Conservation (phyloP, 345 rosid species). For the Camelina sativa region DNA sequence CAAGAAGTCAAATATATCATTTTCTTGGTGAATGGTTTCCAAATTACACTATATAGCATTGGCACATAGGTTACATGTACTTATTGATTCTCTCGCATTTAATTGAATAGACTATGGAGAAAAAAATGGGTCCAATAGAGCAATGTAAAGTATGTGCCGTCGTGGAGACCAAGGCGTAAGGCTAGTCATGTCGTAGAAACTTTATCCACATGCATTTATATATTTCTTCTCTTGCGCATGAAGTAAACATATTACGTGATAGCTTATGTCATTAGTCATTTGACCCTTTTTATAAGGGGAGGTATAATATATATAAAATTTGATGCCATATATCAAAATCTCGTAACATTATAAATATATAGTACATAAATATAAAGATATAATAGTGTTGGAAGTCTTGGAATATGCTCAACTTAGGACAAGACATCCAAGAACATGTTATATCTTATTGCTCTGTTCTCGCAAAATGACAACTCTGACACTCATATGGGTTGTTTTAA, state of each 20-base stretch:
- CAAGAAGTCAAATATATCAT: slow-evolving; percentile 34
- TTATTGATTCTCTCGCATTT: slow-evolving; percentile 14
- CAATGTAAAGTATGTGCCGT: slow-evolving; percentile 20
- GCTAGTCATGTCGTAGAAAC: slow-evolving; percentile 25
- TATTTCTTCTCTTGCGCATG: slow-evolving; percentile 25
- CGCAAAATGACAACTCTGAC: slow-evolving; percentile 46
- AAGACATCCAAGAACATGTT: slow-evolving; percentile 42
- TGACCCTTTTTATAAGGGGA: slow-evolving; percentile 2
- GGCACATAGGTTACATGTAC: background rate
- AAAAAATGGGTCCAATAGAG: slow-evolving; percentile 31
- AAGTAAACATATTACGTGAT: slow-evolving; percentile 29
- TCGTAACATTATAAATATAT: background rate
- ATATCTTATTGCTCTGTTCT: slow-evolving; percentile 29
- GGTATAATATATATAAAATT: slow-evolving; percentile 11
- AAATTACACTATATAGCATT: background rate
- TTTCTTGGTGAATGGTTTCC: slow-evolving; percentile 30
- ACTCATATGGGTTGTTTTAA: slow-evolving; percentile 44
- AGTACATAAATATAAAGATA: background rate
- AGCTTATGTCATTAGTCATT: slow-evolving; percentile 28
- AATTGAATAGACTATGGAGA: background rate
- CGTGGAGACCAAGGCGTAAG: slow-evolving; percentile 36
- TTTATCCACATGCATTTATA: slow-evolving; percentile 8
- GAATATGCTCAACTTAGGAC: slow-evolving; percentile 31
- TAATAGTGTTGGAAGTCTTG: slow-evolving; percentile 5
- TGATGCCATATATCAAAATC: slow-evolving; percentile 18